Percentiles rank a stretch among this genome's conserved stretches.
phyloP scores from a whole-genome alignment of 1,284 basidiomycete genomes.

The Anthracocystis setariae region DNA sequence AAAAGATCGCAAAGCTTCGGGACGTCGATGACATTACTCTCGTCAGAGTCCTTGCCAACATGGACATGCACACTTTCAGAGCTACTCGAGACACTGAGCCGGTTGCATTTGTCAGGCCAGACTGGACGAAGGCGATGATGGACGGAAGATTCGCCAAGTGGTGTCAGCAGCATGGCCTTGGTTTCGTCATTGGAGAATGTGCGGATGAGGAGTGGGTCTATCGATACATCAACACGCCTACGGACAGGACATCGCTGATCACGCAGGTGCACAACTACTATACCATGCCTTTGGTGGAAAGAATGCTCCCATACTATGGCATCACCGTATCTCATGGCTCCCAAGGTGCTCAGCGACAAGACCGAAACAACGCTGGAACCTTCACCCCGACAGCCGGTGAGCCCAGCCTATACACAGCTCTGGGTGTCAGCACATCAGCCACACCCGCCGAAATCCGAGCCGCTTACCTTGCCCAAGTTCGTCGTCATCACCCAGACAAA shows the following conservation, averaged over 20 bases:
- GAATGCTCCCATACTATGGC: conserved; percentile 35
- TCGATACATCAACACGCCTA: conserved; percentile 43
- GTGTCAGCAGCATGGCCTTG: conserved; percentile 27
- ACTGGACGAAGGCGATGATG: conserved; percentile 43
- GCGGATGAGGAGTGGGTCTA: conserved; percentile 47
- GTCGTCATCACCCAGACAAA: conserved; percentile 45
- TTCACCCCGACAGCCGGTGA: background rate
- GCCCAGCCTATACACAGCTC: conserved; percentile 14
- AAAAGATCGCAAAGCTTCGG: conserved; percentile 32
- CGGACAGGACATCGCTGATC: conserved; percentile 11
- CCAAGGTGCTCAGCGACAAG: no score
- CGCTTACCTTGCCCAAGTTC: conserved; percentile 41
- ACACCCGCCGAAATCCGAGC: conserved; percentile 30
- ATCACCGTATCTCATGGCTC: background rate
- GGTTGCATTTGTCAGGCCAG: conserved; percentile 30
- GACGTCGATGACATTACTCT: conserved; percentile 23
- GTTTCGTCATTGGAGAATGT: conserved; percentile 42
- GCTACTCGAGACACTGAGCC: conserved; percentile 31
- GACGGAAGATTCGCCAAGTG: conserved; percentile 38
- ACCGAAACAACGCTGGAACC: background rate
- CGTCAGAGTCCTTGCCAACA: conserved; percentile 14
- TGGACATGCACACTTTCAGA: conserved; percentile 51
- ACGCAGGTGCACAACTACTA: conserved; percentile 52
- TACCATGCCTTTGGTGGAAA: conserved; percentile 24
- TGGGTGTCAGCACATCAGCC: conserved; percentile 28